Conservation (phyloP, 2,329 filamentous ascomycete species). For the Aspergillus brasiliensis region DNA sequence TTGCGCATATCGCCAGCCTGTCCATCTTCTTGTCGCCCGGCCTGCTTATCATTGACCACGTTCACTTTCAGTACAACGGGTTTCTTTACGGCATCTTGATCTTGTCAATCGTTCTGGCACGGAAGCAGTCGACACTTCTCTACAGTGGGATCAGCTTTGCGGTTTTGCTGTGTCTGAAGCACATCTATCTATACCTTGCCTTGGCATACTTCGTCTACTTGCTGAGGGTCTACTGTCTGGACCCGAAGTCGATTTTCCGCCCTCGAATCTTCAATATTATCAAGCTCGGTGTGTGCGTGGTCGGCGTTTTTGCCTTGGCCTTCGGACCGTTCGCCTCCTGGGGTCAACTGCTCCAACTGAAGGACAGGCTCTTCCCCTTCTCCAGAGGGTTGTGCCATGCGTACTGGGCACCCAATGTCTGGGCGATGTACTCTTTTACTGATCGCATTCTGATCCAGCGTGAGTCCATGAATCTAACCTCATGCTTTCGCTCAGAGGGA, state of each 20-base stretch:
- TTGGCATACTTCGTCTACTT: conserved; percentile 95
- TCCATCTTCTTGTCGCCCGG: conserved; percentile 91
- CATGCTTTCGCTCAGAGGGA: background rate
- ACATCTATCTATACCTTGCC: conserved; percentile 95
- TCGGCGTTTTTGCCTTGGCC: conserved; percentile 71
- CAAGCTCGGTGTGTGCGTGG: conserved; percentile 77
- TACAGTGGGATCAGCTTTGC: conserved; percentile 83
- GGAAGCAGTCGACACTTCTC: conserved; percentile 72
- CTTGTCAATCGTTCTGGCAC: conserved; percentile 80
- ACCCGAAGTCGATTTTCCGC: conserved; percentile 71
- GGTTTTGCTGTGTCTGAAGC: conserved; percentile 86
- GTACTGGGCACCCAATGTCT: conserved; percentile 97
- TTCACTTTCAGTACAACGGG: conserved; percentile 99
- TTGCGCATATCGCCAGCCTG: conserved; percentile 81
- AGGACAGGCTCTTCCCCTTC: conserved; percentile 88
- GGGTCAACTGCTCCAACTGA: conserved; percentile 80
- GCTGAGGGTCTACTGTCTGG: conserved; percentile 85
- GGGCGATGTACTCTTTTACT: conserved; percentile 92
- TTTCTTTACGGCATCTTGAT: conserved; percentile 91
- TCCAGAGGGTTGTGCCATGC: conserved; percentile 92
- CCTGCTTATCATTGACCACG: conserved; percentile 94
- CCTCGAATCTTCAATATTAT: conserved; percentile 77
- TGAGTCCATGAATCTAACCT: conserved; percentile 49
- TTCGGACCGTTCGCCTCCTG: conserved; percentile 86
- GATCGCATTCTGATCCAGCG: conserved; percentile 81